Evolutionary conservation across 495 filamentous ascomycete genomes (phyloP).

Genomic region (Aspergillus nidulans): DNA sequence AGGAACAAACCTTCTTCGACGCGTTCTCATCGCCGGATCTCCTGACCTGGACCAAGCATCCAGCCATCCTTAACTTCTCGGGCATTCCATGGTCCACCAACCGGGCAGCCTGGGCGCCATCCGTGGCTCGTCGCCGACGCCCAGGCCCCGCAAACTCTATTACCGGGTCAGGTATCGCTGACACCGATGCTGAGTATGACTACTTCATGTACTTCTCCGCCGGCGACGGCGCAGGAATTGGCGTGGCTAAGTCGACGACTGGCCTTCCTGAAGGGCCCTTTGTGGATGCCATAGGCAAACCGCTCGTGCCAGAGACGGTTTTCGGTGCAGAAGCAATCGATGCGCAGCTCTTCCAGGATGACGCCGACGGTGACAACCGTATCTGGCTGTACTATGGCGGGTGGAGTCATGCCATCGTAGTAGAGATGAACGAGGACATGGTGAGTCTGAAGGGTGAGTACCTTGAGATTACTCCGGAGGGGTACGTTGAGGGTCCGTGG

Average conservation of each 20-base stretch:
- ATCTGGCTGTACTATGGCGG: slow-evolving; percentile 47
- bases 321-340: slow-evolving; percentile 42
- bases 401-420: slow-evolving; percentile 39
- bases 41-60: slow-evolving; percentile 41
- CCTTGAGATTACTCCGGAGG: slow-evolving; percentile 38
- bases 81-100: slow-evolving; percentile 39
- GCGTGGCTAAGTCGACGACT: slow-evolving; percentile 33
- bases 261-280: slow-evolving; percentile 40
- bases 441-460: slow-evolving; percentile 29
- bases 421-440: slow-evolving; percentile 44
- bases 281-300: slow-evolving; percentile 37
- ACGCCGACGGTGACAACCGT: slow-evolving; percentile 33
- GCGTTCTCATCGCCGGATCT: slow-evolving; percentile 45
- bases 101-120: slow-evolving; percentile 43
- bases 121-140: slow-evolving; percentile 24
- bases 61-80: slow-evolving; percentile 31
- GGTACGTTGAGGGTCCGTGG: slow-evolving; percentile 42
- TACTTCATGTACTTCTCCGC: slow-evolving; percentile 48
- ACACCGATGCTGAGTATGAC: slow-evolving; percentile 8
- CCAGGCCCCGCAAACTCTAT: slow-evolving; percentile 1
- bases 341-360: slow-evolving; percentile 43
- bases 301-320: slow-evolving; percentile 36
- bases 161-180: not conserved
- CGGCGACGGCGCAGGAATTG: slow-evolving; percentile 45
- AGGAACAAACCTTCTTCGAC: slow-evolving; percentile 43